Evolutionary conservation across 2,329 filamentous ascomycete genomes (phyloP), one percentile per base, ranked within the genome.

Genomic region (Rutstroemia sp.): DNA sequence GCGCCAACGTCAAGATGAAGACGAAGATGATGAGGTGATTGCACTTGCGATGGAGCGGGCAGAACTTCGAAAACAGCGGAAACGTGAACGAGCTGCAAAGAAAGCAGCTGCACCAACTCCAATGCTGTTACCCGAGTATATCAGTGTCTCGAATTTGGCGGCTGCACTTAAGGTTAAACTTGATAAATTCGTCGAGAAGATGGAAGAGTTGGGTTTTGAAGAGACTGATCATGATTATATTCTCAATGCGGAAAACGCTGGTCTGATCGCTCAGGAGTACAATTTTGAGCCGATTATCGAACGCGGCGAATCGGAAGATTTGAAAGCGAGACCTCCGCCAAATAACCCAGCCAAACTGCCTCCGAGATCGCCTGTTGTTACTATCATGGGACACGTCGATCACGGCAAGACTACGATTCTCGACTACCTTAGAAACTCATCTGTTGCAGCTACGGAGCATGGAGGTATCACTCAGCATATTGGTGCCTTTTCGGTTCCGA

Each of bases 351-450:
- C 87, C 0, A 64, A 71, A 14, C 72, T 96, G 7, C 90, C 91
- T 2, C 72, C 76, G 36, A 83, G 95, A 16, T 92, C 94, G 7
- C 95, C 94, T 0, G 90, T 99, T 38, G 92, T 99, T 40, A 97
- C 95, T 0, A 99, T 99, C 67, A 99, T 99, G 95, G 94, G 94
- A 2, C 94, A 99, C 63, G 94, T 99, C 65, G 95, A 99, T 69
- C 94, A 99, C 70, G 94, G 94, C 54, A 99, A 99, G 75, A 99
- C 94, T 0, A 99, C 95, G 0, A 84, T 99, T 44, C 78, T 99
- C 9, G 94, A 99, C 69, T 97, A 86, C 73, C 77, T 99, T 46
- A 88, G 94, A 39, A 95, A 96, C 65, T 94, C 92, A 1, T 96
- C 91, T 6, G 84, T 99, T 45, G 95, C 87, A 44, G 90, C 90